These are phyloP conservation scores for Flaveria brownii DNA, from an alignment of 129 eudicot species.

Conservation along the genomic window DNA sequence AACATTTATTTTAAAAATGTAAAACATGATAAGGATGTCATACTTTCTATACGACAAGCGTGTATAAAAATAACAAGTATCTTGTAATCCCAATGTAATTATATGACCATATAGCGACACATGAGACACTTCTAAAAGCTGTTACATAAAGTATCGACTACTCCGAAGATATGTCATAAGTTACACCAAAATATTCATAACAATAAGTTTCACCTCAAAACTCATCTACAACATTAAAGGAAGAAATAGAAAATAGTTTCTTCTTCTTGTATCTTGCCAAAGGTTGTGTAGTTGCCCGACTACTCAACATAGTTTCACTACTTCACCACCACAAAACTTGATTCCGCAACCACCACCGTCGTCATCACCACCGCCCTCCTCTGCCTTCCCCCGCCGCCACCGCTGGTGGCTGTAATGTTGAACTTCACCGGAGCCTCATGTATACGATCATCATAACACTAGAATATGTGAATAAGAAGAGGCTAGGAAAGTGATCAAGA, in stretches of 20 bases:
- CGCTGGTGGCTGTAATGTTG: slow-evolving; percentile 22
- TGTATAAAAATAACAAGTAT: background rate
- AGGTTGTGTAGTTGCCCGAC: slow-evolving; percentile 44
- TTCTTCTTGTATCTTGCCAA: slow-evolving; percentile 38
- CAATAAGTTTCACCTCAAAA: slow-evolving; percentile 7
- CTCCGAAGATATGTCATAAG: background rate
- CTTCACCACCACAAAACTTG: slow-evolving; percentile 26
- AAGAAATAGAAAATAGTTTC: slow-evolving; percentile 2
- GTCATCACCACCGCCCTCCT: slow-evolving; percentile 5
- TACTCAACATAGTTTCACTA: slow-evolving; percentile 18
- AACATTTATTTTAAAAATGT: background rate
- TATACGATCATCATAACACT: slow-evolving; percentile 7
- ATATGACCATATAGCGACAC: background rate
- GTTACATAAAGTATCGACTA: background rate
- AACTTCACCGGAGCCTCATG: slow-evolving; percentile 26
- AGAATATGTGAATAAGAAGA: slow-evolving; percentile 21
- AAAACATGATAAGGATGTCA: background rate
- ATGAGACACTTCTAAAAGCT: background rate
- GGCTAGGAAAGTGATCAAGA: slow-evolving; percentile 19
- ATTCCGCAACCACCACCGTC: background rate
- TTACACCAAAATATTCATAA: slow-evolving; percentile 11
- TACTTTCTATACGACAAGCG: background rate
- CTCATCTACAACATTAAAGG: slow-evolving; percentile 7
- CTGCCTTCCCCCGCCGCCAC: slow-evolving; percentile 16
- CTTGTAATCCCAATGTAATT: no score